Evolutionary conservation across 768 basidiomycete species (phyloP).

Genomic region (Lactarius sp.): DNA sequence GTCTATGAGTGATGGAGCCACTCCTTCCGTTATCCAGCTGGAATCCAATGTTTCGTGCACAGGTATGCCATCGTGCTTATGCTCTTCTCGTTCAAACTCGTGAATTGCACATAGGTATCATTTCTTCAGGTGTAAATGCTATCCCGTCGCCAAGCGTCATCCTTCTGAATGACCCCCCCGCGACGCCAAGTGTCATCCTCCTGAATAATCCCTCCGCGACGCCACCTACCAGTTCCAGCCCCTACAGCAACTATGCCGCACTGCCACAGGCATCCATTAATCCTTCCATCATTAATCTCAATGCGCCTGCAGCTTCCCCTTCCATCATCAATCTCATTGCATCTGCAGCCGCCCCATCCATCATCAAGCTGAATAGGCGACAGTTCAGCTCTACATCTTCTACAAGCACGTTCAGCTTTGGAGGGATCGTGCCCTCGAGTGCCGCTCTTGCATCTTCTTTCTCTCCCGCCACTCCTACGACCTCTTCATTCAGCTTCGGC

Average conservation of each 20-base stretch:
- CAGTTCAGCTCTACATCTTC: conserved; percentile 7
- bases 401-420: conserved; percentile 11
- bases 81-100: not conserved
- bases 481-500: conserved; percentile 4
- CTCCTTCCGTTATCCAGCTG: conserved; percentile 9
- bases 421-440: conserved; percentile 14
- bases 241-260: not conserved
- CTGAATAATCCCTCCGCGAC: conserved; percentile 16
- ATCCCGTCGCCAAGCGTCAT: conserved; percentile 7
- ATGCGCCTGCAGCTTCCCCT: conserved; percentile 2
- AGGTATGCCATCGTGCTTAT: conserved; percentile 3
- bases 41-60: conserved; percentile 7
- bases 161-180: conserved; percentile 14
- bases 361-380: conserved; percentile 22
- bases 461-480: not conserved
- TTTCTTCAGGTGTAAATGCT: not conserved
- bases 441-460: not conserved
- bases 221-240: not conserved
- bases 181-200: conserved; percentile 15
- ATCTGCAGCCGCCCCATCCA: not conserved
- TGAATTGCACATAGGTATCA: not conserved
- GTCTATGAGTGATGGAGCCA: not conserved
- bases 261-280: not conserved
- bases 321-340: conserved; percentile 19
- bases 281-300: conserved; percentile 21